A percentile compares a stretch with the other conserved stretches of the same genome.
Conservation (phyloP, 1,284 basidiomycete species). For the Blastosporella zonata region DNA sequence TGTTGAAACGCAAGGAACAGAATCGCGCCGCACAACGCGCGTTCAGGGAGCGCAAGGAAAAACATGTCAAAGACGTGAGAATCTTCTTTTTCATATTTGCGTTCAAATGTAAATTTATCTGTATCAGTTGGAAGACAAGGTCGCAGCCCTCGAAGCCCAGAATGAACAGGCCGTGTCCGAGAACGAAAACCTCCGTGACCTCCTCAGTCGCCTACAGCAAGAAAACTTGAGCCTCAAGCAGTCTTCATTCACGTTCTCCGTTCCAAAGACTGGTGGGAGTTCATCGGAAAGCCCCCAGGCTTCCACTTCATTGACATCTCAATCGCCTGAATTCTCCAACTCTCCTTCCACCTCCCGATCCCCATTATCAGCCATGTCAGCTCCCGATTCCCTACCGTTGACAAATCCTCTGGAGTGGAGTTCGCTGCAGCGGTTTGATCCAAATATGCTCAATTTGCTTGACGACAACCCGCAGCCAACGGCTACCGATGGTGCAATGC, state of each 20-base stretch:
- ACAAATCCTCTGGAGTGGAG: slow-evolving; percentile 59
- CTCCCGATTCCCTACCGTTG: slow-evolving; percentile 32
- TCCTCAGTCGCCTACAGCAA: slow-evolving; percentile 70
- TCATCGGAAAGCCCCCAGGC: slow-evolving; percentile 22
- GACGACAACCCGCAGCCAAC: slow-evolving; percentile 55
- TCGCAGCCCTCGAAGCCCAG: slow-evolving; percentile 75
- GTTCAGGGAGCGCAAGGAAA: slow-evolving; percentile 84
- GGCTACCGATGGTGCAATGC: slow-evolving; percentile 53
- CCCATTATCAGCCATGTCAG: slow-evolving; percentile 25
- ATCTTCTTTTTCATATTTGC: background rate
- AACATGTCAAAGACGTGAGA: slow-evolving; percentile 84
- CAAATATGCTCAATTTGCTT: slow-evolving; percentile 54
- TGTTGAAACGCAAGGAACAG: slow-evolving; percentile 83
- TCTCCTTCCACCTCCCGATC: slow-evolving; percentile 25
- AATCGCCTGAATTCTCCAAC: slow-evolving; percentile 26
- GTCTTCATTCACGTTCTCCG: slow-evolving; percentile 69
- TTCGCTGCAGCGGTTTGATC: slow-evolving; percentile 64
- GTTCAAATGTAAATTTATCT: slow-evolving; percentile 17
- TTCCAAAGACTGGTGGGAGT: slow-evolving; percentile 44
- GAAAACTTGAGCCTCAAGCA: slow-evolving; percentile 77
- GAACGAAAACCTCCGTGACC: slow-evolving; percentile 77
- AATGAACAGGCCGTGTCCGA: slow-evolving; percentile 63
- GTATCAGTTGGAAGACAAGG: slow-evolving; percentile 74
- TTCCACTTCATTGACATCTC: slow-evolving; percentile 26
- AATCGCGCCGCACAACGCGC: slow-evolving; percentile 84